Conservation (phyloP, 2,329 filamentous ascomycete species). For the Stemphylium beticola region DNA sequence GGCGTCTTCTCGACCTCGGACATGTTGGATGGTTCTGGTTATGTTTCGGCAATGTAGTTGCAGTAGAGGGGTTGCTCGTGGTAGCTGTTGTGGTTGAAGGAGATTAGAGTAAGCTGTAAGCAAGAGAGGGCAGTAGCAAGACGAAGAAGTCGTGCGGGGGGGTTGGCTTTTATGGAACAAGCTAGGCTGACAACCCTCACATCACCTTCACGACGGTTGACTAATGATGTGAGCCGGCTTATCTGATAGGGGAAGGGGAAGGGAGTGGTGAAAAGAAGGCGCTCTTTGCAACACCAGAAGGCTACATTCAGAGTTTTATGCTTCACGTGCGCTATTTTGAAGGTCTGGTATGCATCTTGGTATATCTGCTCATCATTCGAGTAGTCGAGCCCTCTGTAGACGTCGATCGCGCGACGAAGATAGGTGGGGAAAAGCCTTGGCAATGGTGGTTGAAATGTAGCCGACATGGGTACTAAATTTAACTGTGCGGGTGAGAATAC, state of each 20-base stretch:
- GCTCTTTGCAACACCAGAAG: neutral
- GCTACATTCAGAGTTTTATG: too few species aligned
- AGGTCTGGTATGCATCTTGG: too few species aligned
- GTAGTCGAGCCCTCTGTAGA: too few species aligned
- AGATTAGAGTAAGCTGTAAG: neutral
- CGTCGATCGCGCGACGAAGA: too few species aligned
- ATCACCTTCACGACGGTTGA: neutral
- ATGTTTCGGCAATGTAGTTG: neutral
- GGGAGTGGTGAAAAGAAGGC: neutral
- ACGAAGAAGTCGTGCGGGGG: neutral
- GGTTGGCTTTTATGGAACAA: neutral
- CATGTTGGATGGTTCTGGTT: slow-evolving; percentile 7
- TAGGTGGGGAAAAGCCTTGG: too few species aligned
- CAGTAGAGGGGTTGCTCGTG: neutral
- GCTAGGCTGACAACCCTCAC: neutral
- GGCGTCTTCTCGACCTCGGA: slow-evolving; percentile 9
- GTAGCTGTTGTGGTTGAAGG: neutral
- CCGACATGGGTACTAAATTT: too few species aligned
- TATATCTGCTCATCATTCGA: too few species aligned
- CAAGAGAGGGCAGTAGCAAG: neutral
- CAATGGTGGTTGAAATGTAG: too few species aligned
- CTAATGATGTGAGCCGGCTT: neutral
- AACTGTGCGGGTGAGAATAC: too few species aligned
- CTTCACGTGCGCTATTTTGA: too few species aligned
- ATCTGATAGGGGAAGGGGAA: neutral